Base-by-base conservation (phyloP, 2,329 filamentous ascomycete species). In the Exophiala aquamarina region DNA sequence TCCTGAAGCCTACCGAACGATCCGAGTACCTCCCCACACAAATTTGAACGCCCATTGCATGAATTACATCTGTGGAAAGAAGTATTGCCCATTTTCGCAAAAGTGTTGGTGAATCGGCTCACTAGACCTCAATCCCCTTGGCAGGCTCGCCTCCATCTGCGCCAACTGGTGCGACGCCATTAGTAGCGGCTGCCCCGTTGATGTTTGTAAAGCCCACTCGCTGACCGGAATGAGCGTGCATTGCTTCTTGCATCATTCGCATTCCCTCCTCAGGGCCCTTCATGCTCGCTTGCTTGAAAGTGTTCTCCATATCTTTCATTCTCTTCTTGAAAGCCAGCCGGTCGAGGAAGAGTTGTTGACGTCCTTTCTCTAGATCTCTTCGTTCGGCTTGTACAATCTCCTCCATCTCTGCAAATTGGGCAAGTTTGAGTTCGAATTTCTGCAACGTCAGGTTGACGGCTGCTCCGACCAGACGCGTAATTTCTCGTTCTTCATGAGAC, bases 321-420 rank as follows among this genome's bases (percentile, higher is more conserved):
- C 91, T 82, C 68, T 87, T 86, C 74, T 93, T 90, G 73, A 97
- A 95, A 2, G 87, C 81, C 41, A 98, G 76, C 18, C 93, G 83
- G 67, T 98, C 93, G 29, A 97, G 75, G 75, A 97, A 95, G 14
- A 98, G 79, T 66, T 96, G 88, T 67, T 97, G 91, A 21, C 92
- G 83, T 32, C 88, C 89, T 47, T 91, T 83, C 69, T 98, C 93
- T 17, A 98, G 77, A 68, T 98, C 93, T 50, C 91, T 82, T 50
- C 92, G 85, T 72, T 98, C 93, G 4, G 91, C 89, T 60, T 94
- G 87, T 41, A 98, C 77, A 35, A 96, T 85, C 14, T 87, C 80
- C 70, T 98, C 93, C 79, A 98, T 91, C 67, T 98, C 93, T 61
- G 88, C 86, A 70, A 98, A 98, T 66, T 97, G 95, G 63, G 89